Evolutionary conservation across 2,329 filamentous ascomycete genomes (phyloP), one percentile per base, ranked within the genome.

Genomic region (Hyphodiscus sp.): DNA sequence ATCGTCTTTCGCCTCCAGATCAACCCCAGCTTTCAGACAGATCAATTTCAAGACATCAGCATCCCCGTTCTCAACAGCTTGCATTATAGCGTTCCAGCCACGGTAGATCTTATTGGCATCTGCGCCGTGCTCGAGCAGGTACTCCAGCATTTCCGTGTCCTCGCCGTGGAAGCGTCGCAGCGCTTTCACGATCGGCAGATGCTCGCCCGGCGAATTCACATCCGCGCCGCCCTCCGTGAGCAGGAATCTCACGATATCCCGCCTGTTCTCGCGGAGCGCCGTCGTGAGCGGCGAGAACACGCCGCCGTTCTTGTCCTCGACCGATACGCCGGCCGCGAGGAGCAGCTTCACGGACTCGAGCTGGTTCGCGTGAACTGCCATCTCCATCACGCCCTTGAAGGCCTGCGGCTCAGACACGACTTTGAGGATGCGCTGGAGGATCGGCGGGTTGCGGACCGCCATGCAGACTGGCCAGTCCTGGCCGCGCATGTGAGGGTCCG

Each of bases 381-480:
- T 80, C 63, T 87, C 84, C 66, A 87, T 74, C 0, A 86, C 78
- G 7, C 84, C 84, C 67, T 83, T 84, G 71, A 83, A 82, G 4
- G 80, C 77, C 15, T 78, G 77, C 1, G 80, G 78, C 60, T 84
- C 79, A 1, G 77, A 68, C 9, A 86, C 75, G 1, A 77, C 74
- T 0, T 76, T 72, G 0, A 87, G 72, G 1, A 89, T 73, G 49
- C 76, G 78, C 61, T 76, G 75, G 11, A 87, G 75, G 44, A 88
- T 77, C 0, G 68, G 66, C 0, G 85, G 83, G 38, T 81, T 77
- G 55, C 74, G 75, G 48, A 87, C 82, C 0, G 85, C 83, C 79
- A 88, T 83, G 66, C 79, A 83, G 11, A 87, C 74, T 0, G 85
- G 85, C 85, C 85, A 89, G 64, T 87, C 82, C 61, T 85, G 74